Conservation (phyloP, 306 rosid species). For the Glycyrrhiza uralensis region DNA sequence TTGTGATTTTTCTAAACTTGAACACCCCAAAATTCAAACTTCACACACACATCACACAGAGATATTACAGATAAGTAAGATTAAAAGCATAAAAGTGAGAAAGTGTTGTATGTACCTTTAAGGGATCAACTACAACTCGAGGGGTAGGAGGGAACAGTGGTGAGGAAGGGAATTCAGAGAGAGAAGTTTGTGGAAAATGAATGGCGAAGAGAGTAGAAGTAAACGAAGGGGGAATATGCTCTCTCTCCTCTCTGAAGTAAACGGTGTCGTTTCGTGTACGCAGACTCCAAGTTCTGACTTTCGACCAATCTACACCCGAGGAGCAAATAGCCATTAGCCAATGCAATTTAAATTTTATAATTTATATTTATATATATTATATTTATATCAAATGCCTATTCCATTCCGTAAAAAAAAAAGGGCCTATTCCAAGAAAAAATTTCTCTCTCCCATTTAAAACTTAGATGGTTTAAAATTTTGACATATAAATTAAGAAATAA, state of each 20-base stretch:
- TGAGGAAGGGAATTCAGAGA: background rate
- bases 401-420: no score
- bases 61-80: background rate
- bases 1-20: background rate
- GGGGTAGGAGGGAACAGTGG: background rate
- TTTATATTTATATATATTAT: no score
- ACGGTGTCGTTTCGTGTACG: slow-evolving; percentile 17
- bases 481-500: no score
- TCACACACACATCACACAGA: background rate
- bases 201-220: background rate
- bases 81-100: background rate
- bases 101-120: slow-evolving; percentile 16
- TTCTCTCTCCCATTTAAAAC: no score
- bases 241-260: background rate
- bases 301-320: background rate
- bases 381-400: no score
- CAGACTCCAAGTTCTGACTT: background rate
- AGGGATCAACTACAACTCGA: background rate
- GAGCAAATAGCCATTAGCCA: background rate
- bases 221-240: slow-evolving; percentile 7
- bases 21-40: background rate
- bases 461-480: no score
- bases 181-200: slow-evolving; percentile 5
- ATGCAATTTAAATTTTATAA: background rate
- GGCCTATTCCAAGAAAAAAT: no score